Conservation (phyloP, 1,284 basidiomycete species). For the Trametes pubescens region DNA sequence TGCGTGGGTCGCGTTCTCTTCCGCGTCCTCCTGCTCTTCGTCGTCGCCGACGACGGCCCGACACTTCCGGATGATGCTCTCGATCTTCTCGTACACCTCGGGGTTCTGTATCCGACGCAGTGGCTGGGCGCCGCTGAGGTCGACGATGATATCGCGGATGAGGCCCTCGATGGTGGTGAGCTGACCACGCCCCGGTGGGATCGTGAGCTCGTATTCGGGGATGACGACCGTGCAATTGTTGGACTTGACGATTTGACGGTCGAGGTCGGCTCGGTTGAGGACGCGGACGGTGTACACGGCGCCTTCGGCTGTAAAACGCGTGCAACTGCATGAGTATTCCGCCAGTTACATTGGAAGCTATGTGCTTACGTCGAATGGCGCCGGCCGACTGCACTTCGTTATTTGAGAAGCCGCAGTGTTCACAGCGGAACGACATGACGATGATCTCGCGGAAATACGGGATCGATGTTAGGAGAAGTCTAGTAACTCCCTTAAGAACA, state of each 20-base stretch:
- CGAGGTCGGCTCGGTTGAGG: slow-evolving; percentile 79
- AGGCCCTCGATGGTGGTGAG: slow-evolving; percentile 97
- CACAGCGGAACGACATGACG: slow-evolving; percentile 95
- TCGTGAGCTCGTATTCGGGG: slow-evolving; percentile 91
- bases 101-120: slow-evolving; percentile 87
- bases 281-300: slow-evolving; percentile 85
- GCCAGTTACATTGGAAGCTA: no score
- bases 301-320: slow-evolving; percentile 62
- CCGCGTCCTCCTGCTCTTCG: slow-evolving; percentile 54
- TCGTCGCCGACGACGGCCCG: slow-evolving; percentile 75
- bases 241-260: slow-evolving; percentile 96
- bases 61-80: slow-evolving; percentile 76
- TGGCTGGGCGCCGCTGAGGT: slow-evolving; percentile 88
- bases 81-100: slow-evolving; percentile 80
- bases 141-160: slow-evolving; percentile 84
- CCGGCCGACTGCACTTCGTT: slow-evolving; percentile 97
- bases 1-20: slow-evolving; percentile 31
- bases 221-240: slow-evolving; percentile 84
- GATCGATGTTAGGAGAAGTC: slow-evolving; percentile 93
- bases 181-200: slow-evolving; percentile 90
- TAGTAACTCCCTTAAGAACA: slow-evolving; percentile 78
- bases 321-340: slow-evolving; percentile 2
- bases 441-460: slow-evolving; percentile 98
- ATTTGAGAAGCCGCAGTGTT: slow-evolving; percentile 90
- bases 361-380: slow-evolving; percentile 78